These are phyloP conservation scores for Chrysopogon serrulatus DNA, from an alignment of 176 grass and related monocot genomes.

Conservation along the genomic window DNA sequence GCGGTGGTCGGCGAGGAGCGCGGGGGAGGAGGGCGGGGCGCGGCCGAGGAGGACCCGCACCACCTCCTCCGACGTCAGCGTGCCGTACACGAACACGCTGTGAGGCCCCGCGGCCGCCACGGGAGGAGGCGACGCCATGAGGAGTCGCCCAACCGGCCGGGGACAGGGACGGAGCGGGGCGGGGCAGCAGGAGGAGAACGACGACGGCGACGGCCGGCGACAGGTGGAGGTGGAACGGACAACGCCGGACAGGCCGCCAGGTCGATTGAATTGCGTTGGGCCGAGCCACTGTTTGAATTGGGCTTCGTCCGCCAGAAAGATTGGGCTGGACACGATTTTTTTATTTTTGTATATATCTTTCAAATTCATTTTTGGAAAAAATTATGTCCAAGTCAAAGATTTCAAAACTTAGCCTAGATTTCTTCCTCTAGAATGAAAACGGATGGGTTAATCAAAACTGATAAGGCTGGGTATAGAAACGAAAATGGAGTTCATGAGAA, in stretches of 20 bases:
- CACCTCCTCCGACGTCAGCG: conserved; percentile 74
- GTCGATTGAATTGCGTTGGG: background rate
- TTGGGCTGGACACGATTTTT: too few relatives aligned
- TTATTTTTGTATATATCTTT: too few relatives aligned
- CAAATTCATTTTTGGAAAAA: too few relatives aligned
- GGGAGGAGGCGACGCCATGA: conserved; percentile 13
- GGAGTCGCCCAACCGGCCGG: background rate
- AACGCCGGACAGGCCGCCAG: background rate
- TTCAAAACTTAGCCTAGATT: too few relatives aligned
- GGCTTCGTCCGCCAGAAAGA: background rate
- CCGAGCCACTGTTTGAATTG: background rate
- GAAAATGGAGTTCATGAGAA: too few relatives aligned
- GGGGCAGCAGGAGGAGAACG: background rate
- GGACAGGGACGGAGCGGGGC: background rate
- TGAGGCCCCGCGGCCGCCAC: background rate
- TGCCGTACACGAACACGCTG: conserved; percentile 89
- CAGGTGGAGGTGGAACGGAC: background rate
- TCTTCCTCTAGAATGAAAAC: too few relatives aligned
- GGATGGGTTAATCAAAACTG: too few relatives aligned
- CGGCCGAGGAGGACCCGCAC: conserved; percentile 59
- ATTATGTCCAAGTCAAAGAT: too few relatives aligned
- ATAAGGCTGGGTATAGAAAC: too few relatives aligned
- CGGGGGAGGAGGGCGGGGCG: conserved; percentile 51
- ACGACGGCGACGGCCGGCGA: background rate
- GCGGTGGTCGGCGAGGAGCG: conserved; percentile 46